Conservation (phyloP, 495 filamentous ascomycete species). For the Parmelia sp. region DNA sequence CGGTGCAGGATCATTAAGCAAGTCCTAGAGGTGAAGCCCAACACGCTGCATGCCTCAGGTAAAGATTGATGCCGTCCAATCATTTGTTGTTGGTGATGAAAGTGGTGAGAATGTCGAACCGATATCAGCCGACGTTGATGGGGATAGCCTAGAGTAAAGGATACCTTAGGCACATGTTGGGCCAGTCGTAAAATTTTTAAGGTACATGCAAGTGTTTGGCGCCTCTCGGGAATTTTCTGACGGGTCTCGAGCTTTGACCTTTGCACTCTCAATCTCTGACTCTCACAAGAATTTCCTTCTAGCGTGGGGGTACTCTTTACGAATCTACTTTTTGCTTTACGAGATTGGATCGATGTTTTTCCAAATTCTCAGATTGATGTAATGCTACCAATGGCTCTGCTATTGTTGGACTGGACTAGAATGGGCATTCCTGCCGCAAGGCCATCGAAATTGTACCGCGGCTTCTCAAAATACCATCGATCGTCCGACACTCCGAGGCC, state of each 20-base stretch:
- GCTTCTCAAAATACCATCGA: not conserved
- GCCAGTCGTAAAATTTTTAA: not conserved
- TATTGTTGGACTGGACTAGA: not conserved
- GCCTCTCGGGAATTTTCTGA: constrained; percentile 10
- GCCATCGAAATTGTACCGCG: not conserved
- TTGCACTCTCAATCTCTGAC: not conserved
- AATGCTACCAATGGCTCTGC: not conserved
- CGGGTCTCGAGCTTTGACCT: constrained; percentile 13
- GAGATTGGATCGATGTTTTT: not conserved
- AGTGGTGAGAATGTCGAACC: not conserved
- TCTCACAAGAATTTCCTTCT: constrained; percentile 5
- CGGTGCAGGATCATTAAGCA: not conserved
- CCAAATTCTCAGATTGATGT: not conserved
- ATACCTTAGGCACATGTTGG: not conserved
- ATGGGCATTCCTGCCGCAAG: not conserved
- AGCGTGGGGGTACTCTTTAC: not conserved
- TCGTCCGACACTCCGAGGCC: not conserved
- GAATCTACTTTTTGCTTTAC: not conserved
- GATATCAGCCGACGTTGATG: not conserved
- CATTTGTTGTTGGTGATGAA: not conserved
- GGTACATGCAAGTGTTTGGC: constrained; percentile 4
- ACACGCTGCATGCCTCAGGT: not conserved
- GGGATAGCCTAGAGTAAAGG: too few relatives aligned
- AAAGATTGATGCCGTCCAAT: not conserved
- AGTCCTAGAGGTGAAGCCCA: not conserved